These are phyloP conservation scores for Auriscalpium orientale DNA, from an alignment of 768 basidiomycete genomes.

Conservation along the genomic window DNA sequence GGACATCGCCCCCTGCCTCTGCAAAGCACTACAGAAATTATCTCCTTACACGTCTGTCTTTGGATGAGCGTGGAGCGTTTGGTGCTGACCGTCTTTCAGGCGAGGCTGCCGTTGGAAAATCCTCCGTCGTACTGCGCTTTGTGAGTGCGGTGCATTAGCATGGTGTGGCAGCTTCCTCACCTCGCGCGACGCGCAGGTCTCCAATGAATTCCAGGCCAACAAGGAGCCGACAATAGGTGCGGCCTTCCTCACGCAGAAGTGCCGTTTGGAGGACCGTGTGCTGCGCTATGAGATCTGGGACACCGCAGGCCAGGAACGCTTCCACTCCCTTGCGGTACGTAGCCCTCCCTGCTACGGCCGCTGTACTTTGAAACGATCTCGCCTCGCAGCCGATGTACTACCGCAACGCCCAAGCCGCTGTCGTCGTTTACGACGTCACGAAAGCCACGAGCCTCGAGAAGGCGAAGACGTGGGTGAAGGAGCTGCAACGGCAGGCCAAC, in stretches of 20 bases:
- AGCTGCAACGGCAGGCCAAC: slow-evolving; percentile 96
- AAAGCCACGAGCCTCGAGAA: slow-evolving; percentile 95
- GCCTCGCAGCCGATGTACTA: slow-evolving; percentile 88
- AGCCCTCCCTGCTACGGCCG: neutral
- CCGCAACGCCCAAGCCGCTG: slow-evolving; percentile 95
- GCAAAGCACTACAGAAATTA: neutral
- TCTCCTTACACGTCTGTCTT: neutral
- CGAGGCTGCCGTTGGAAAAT: slow-evolving; percentile 98
- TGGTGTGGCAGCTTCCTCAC: slow-evolving; percentile 1
- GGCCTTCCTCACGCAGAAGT: slow-evolving; percentile 93
- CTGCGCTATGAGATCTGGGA: slow-evolving; percentile 97
- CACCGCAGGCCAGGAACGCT: slow-evolving; percentile 91
- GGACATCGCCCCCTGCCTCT: no score
- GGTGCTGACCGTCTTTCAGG: slow-evolving; percentile 38
- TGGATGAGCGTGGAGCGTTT: neutral
- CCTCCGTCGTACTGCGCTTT: slow-evolving; percentile 95
- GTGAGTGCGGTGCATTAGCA: slow-evolving; percentile 40
- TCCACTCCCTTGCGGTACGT: slow-evolving; percentile 91
- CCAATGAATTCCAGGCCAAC: slow-evolving; percentile 97
- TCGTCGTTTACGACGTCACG: slow-evolving; percentile 97
- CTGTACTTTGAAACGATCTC: neutral
- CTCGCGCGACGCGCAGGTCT: slow-evolving; percentile 44
- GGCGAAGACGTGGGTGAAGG: slow-evolving; percentile 99
- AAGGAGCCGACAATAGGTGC: slow-evolving; percentile 99
- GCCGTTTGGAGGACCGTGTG: slow-evolving; percentile 88